A percentile compares a stretch with the other conserved stretches of the same genome.
phyloP scores from a whole-genome alignment of 306 rosid species.

The Malus domestica region ASM211411v1 NC_041794.1:30013001-30013500 shows the following conservation, averaged over 20 bases:
- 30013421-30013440: slow-evolving; percentile 12
- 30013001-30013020: slow-evolving; percentile 53
- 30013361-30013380: not conserved
- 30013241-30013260: slow-evolving; percentile 47
- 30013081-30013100: slow-evolving; percentile 48
- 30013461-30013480: slow-evolving; percentile 70
- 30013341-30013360: not conserved
- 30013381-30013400: not conserved
- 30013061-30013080: slow-evolving; percentile 59
- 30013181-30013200: slow-evolving; percentile 87
- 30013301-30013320: not conserved
- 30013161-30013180: slow-evolving; percentile 73
- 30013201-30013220: slow-evolving; percentile 71
- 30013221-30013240: slow-evolving; percentile 66
- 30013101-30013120: slow-evolving; percentile 5
- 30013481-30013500: slow-evolving; percentile 90
- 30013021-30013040: slow-evolving; percentile 54
- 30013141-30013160: slow-evolving; percentile 27
- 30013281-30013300: not conserved
- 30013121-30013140: not conserved
- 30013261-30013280: slow-evolving; percentile 1
- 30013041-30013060: slow-evolving; percentile 65
- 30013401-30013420: slow-evolving; percentile 3
- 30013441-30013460: slow-evolving; percentile 87
- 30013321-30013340: not conserved